Evolutionary conservation across 2,329 filamentous ascomycete species (phyloP).

Genomic region (Aspergillus costaricaensis): DNA sequence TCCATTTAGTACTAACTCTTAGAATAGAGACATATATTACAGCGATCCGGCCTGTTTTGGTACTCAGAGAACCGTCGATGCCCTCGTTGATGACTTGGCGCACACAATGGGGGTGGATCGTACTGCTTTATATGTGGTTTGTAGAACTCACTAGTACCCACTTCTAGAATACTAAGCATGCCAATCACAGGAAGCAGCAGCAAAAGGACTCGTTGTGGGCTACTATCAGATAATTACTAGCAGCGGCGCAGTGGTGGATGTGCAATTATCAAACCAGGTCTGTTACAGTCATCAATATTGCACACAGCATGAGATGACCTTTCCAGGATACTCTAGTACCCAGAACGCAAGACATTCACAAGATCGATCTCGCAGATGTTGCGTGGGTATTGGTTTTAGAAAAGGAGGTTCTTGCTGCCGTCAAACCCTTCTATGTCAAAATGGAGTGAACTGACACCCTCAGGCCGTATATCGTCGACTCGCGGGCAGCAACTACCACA

Average conservation of each 20-base stretch:
- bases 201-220: slow-evolving; percentile 48
- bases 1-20: background rate
- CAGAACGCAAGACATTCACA: slow-evolving; percentile 47
- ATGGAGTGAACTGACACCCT: background rate
- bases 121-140: slow-evolving; percentile 58
- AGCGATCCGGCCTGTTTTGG: slow-evolving; percentile 61
- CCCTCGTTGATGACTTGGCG: slow-evolving; percentile 62
- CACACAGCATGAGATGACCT: background rate
- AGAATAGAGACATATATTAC: slow-evolving; percentile 63
- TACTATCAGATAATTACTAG: slow-evolving; percentile 30
- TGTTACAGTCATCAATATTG: background rate
- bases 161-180: too few relatives aligned
- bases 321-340: slow-evolving; percentile 58
- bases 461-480: slow-evolving; percentile 64
- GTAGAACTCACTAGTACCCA: background rate
- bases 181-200: slow-evolving; percentile 40
- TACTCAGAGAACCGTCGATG: slow-evolving; percentile 59
- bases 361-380: slow-evolving; percentile 47
- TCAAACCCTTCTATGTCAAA: background rate
- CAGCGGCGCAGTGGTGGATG: slow-evolving; percentile 38
- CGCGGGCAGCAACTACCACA: slow-evolving; percentile 51
- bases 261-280: slow-evolving; percentile 37
- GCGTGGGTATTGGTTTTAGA: slow-evolving; percentile 65
- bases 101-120: slow-evolving; percentile 60
- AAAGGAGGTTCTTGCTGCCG: slow-evolving; percentile 56